Evolutionary conservation across 148 eudicot species (phyloP).

Genomic region (Hydrangea macrophylla): DNA sequence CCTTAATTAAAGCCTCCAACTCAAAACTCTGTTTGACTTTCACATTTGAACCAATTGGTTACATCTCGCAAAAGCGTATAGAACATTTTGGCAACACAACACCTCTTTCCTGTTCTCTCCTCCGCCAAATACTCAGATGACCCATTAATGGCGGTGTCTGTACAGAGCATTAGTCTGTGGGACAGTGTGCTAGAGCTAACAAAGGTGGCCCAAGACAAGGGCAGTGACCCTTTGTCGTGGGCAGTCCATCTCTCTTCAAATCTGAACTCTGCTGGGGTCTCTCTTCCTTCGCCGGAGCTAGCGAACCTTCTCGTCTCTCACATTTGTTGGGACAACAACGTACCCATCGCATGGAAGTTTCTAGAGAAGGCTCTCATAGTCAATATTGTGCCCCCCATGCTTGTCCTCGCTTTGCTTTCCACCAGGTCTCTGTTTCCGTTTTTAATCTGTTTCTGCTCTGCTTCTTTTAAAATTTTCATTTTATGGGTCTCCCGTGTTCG

Average conservation of each 20-base stretch:
- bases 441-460: background rate
- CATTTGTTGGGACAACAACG: conserved; percentile 88
- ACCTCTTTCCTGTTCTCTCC: background rate
- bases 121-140: conserved; percentile 8
- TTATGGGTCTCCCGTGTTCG: background rate
- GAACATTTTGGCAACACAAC: too few relatives aligned
- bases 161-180: conserved; percentile 33
- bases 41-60: background rate
- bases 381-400: conserved; percentile 65
- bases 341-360: conserved; percentile 88
- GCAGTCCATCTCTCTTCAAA: conserved; percentile 65
- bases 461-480: background rate
- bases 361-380: conserved; percentile 58
- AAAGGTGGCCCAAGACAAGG: conserved; percentile 59
- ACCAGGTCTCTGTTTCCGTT: conserved; percentile 40
- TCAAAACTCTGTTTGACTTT: background rate
- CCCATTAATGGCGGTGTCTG: conserved; percentile 36
- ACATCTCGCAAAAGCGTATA: too few relatives aligned
- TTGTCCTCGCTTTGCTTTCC: conserved; percentile 79
- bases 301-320: conserved; percentile 68
- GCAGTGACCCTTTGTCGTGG: conserved; percentile 72
- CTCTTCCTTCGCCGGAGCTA: conserved; percentile 68
- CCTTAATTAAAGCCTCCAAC: background rate
- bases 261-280: conserved; percentile 46
- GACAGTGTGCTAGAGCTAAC: conserved; percentile 57